Percentiles rank a stretch among this genome's conserved stretches.
Conservation (phyloP, 257 asterid genomes). For the Solanum megistacrolobum region DNA sequence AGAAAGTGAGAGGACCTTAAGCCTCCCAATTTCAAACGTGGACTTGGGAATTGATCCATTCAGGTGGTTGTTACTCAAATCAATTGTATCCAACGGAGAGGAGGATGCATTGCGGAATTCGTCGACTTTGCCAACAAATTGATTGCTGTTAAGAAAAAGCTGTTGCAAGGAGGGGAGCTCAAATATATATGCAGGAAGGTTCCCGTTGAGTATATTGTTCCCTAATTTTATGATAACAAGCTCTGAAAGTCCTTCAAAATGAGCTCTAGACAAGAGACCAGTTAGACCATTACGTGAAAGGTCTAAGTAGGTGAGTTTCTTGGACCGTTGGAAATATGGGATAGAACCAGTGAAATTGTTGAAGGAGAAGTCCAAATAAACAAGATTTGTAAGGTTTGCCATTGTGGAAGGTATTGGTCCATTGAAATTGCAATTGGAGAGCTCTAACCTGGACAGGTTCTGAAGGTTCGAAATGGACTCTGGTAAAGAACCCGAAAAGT, state of each 20-base stretch:
- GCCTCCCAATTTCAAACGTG: slow-evolving; percentile 6
- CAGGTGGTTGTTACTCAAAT: slow-evolving; percentile 11
- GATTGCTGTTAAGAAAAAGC: slow-evolving; percentile 22
- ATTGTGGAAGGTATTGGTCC: slow-evolving; percentile 25
- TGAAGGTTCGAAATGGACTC: too few relatives aligned
- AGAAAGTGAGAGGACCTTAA: slow-evolving; percentile 17
- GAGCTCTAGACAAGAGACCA: slow-evolving; percentile 11
- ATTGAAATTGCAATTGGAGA: slow-evolving; percentile 6
- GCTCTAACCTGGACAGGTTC: too few relatives aligned
- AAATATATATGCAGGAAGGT: slow-evolving; percentile 14
- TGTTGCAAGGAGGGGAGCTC: slow-evolving; percentile 18
- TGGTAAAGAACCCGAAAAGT: too few relatives aligned
- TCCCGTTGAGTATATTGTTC: slow-evolving; percentile 10
- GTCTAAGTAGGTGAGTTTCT: slow-evolving; percentile 14
- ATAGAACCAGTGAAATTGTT: slow-evolving; percentile 26
- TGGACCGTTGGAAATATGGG: slow-evolving; percentile 11
- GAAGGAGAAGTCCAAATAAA: slow-evolving; percentile 15
- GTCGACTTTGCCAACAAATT: slow-evolving; percentile 4
- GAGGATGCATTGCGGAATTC: not conserved
- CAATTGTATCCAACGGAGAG: slow-evolving; percentile 1
- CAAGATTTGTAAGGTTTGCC: slow-evolving; percentile 10
- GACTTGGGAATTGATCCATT: slow-evolving; percentile 17
- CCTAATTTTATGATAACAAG: slow-evolving; percentile 13
- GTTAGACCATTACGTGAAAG: slow-evolving; percentile 10
- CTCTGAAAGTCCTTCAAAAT: slow-evolving; percentile 16